Base-by-base conservation (phyloP, 2,329 filamentous ascomycete species). In the Colletotrichum salicis region DNA sequence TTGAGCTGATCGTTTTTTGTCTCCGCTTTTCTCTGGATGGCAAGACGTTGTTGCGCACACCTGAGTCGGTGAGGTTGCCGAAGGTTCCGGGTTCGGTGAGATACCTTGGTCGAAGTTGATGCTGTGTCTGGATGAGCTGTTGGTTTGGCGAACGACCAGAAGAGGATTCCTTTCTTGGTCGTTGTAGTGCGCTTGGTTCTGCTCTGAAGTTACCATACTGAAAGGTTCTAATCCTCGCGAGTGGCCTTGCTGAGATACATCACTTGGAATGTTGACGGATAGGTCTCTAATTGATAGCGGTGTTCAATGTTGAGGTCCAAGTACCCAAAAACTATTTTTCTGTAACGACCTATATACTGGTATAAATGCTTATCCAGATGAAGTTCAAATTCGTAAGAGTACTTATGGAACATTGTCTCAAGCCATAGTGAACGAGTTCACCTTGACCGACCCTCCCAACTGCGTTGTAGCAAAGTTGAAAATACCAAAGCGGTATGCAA, bases 381-480 rank as follows among this genome's bases (percentile, higher is more conserved):
- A 2, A 3, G 37, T 6, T 15, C 5, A 41, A 5, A 19, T 19
- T 2, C 37, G 19, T 41, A 7, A 41, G 2, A 35, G 29, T 12
- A 29, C 27, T 29, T 4, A 4, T 15, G 8, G 5, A 15, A 2
- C 8, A n/a, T 1, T 12, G 5, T 6, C 33, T 68, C 41, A 73
- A 31, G 65, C 72, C 5, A 63, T 41, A 1, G 77, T 78, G 13
- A 81, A 74, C 5, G 76, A 78, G 27, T 77, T 74, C 1, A 81
- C 76, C 19, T 79, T 73, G 6, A 84, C 72, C 5, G 73, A 77
- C 4, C 86, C 86, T 0, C 85, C 85, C 5, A 86, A 74, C 0
- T 75, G 76, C 51, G 78, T 80, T 4, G 85, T 86, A 0, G 85
- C 86, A 77, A 80, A 86, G 74, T 87, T 87, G 73, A 88, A 87